phyloP scores from a whole-genome alignment of 306 rosid species.

The cucumber (Cucumis sativus) region Cucumber_9930_V3 NC_026657.2:6374501-6375000 shows the following conservation, averaged over 20 bases:
- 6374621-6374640: slow-evolving; percentile 57
- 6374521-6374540: slow-evolving; percentile 65
- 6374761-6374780: slow-evolving; percentile 65
- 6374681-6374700: slow-evolving; percentile 10
- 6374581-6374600: slow-evolving; percentile 45
- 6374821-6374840: slow-evolving; percentile 94
- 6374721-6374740: slow-evolving; percentile 73
- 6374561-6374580: slow-evolving; percentile 54
- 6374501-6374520: slow-evolving; percentile 11
- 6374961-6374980: neutral
- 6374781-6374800: slow-evolving; percentile 90
- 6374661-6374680: neutral
- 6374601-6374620: slow-evolving; percentile 53
- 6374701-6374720: slow-evolving; percentile 23
- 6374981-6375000: neutral
- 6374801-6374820: slow-evolving; percentile 92
- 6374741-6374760: slow-evolving; percentile 63
- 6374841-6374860: neutral
- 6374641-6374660: slow-evolving; percentile 9
- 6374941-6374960: neutral
- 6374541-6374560: slow-evolving; percentile 72
- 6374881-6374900: neutral
- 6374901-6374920: neutral
- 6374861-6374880: neutral
- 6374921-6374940: neutral